phyloP scores from a whole-genome alignment of 2,329 filamentous ascomycete species.

The Ceratocystiopsis minuta region DNA sequence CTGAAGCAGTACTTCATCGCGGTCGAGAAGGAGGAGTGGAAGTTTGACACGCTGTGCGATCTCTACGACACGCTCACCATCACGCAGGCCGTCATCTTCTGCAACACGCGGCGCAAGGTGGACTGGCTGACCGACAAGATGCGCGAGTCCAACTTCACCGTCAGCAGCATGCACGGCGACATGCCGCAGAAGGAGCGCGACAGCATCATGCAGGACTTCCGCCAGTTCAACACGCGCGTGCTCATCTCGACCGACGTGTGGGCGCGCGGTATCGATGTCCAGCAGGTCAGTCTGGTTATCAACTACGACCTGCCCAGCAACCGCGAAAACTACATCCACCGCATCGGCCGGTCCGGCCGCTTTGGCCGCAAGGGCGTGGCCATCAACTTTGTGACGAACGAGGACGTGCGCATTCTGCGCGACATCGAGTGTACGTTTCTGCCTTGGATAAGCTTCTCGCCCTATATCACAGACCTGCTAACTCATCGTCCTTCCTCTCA shows the following conservation, averaged over 20 bases:
- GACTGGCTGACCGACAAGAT: slow-evolving; percentile 99
- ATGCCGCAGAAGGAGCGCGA: slow-evolving; percentile 98
- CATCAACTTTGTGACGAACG: slow-evolving; percentile 98
- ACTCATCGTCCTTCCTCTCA: slow-evolving; percentile 15
- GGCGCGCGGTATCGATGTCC: slow-evolving; percentile 96
- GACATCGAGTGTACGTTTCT: slow-evolving; percentile 68
- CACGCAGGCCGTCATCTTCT: slow-evolving; percentile 98
- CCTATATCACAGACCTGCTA: neutral
- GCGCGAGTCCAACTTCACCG: slow-evolving; percentile 96
- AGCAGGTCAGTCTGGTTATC: slow-evolving; percentile 95
- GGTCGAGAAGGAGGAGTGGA: slow-evolving; percentile 99
- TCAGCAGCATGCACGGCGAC: slow-evolving; percentile 96
- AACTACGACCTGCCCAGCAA: slow-evolving; percentile 98
- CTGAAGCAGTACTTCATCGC: slow-evolving; percentile 99
- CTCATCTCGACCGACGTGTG: slow-evolving; percentile 95
- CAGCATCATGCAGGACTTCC: slow-evolving; percentile 98
- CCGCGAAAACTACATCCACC: slow-evolving; percentile 98
- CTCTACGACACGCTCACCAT: slow-evolving; percentile 98
- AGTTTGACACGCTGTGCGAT: slow-evolving; percentile 96
- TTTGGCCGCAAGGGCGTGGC: slow-evolving; percentile 97
- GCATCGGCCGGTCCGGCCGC: slow-evolving; percentile 85
- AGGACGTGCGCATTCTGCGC: slow-evolving; percentile 90
- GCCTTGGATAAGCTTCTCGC: neutral
- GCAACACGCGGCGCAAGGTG: slow-evolving; percentile 96
- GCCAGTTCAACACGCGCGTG: slow-evolving; percentile 88